Evolutionary conservation across 2,329 filamentous ascomycete species (phyloP).

Genomic region (Microdochium nivale): DNA sequence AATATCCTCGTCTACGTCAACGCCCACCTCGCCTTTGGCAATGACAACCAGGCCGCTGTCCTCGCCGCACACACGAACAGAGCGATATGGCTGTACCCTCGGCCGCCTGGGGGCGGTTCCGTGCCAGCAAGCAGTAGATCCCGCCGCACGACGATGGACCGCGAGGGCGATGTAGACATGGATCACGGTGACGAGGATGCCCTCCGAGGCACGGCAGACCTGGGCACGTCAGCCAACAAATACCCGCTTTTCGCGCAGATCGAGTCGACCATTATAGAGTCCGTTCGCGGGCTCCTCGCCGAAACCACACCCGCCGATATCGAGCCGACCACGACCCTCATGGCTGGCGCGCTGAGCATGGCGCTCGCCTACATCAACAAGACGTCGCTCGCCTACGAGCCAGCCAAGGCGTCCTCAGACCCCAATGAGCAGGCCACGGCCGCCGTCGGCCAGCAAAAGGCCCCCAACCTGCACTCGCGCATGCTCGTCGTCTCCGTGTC

Average conservation of each 20-base stretch:
- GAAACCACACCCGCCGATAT: constrained; percentile 59
- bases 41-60: constrained; percentile 85
- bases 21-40: constrained; percentile 88
- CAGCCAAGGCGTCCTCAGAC: constrained; percentile 38
- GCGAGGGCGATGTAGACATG: constrained; percentile 51
- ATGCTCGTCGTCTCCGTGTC: constrained; percentile 89
- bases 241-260: constrained; percentile 87
- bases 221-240: constrained; percentile 63
- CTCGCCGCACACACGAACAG: constrained; percentile 83
- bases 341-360: constrained; percentile 84
- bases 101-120: too few species aligned
- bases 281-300: constrained; percentile 64
- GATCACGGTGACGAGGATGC: constrained; percentile 29
- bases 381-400: constrained; percentile 55
- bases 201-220: constrained; percentile 14
- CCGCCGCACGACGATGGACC: constrained; percentile 12
- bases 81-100: constrained; percentile 84
- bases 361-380: constrained; percentile 90
- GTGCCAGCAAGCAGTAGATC: constrained; percentile 18
- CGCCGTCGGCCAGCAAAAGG: constrained; percentile 19
- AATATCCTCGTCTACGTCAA: constrained; percentile 94
- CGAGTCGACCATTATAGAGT: constrained; percentile 69
- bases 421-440: constrained; percentile 20
- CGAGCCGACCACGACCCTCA: constrained; percentile 70
- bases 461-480: constrained; percentile 58